Evolutionary conservation across 1,139 yeast species (phyloP).

Genomic region (Saccharomyces hybrid): DNA sequence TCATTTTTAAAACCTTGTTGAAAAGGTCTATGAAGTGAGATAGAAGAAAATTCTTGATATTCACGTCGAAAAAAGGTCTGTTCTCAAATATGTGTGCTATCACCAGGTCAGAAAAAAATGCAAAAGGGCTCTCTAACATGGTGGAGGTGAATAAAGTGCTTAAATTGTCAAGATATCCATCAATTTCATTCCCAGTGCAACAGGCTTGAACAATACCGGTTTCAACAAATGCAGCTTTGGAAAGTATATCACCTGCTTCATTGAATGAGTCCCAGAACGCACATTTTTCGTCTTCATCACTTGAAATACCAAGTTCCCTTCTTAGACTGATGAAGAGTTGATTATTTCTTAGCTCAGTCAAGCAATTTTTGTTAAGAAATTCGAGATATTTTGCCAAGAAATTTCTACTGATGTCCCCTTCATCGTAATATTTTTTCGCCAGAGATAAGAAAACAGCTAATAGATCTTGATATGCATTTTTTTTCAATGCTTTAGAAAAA

Average conservation of each 20-base stretch:
- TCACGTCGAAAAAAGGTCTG: conserved; percentile 2
- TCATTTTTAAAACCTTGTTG: conserved; percentile 10
- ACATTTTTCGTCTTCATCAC: conserved; percentile 25
- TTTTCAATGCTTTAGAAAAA: conserved; percentile 11
- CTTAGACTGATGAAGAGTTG: conserved; percentile 20
- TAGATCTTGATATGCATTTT: conserved; percentile 12
- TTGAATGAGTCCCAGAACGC: conserved; percentile 18
- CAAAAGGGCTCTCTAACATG: conserved; percentile 5
- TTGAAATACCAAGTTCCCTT: conserved; percentile 23
- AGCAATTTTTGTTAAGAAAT: conserved; percentile 18
- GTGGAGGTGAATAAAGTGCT: conserved; percentile 4
- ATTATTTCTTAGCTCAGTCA: conserved; percentile 17
- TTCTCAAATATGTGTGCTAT: conserved; percentile 1
- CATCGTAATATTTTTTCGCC: conserved; percentile 8
- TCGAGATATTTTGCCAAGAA: conserved; percentile 10
- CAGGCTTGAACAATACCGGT: conserved; percentile 5
- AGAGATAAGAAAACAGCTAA: conserved; percentile 10
- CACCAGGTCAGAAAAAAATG: conserved; percentile 4
- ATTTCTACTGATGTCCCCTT: conserved; percentile 2
- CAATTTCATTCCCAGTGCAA: not conserved
- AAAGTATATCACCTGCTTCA: conserved; percentile 3
- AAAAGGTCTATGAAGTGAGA: conserved; percentile 10
- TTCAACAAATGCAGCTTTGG: conserved; percentile 12
- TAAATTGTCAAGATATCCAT: conserved; percentile 3
- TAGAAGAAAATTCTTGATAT: conserved; percentile 4